Percentiles rank a stretch among this genome's conserved stretches.
Conservation (phyloP, 495 filamentous ascomycete genomes). For the Bathelium albidoporum region DNA sequence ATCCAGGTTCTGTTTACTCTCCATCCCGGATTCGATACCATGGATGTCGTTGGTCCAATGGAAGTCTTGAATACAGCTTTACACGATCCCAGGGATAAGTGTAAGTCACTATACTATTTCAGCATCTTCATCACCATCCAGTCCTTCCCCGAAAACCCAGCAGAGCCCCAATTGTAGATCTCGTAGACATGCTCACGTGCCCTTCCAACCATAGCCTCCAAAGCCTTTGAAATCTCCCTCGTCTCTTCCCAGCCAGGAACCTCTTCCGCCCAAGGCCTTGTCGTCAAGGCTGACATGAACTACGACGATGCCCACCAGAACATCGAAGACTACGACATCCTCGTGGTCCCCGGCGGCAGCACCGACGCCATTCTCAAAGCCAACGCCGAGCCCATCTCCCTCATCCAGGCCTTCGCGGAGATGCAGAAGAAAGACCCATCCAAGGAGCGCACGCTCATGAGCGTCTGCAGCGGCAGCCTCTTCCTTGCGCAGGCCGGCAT, state of each 20-base stretch:
- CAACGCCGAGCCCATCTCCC: slow-evolving; percentile 48
- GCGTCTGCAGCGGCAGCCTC: slow-evolving; percentile 65
- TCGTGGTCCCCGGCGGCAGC: slow-evolving; percentile 57
- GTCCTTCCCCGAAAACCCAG: not conserved
- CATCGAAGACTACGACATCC: slow-evolving; percentile 58
- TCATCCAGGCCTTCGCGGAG: slow-evolving; percentile 57
- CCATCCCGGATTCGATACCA: slow-evolving; percentile 39
- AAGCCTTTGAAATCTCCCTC: slow-evolving; percentile 37
- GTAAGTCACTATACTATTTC: slow-evolving; percentile 29
- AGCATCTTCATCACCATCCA: not conserved
- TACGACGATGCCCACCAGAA: slow-evolving; percentile 53
- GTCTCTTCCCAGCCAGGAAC: slow-evolving; percentile 28
- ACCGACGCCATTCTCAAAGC: slow-evolving; percentile 43
- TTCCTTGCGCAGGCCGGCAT: slow-evolving; percentile 63
- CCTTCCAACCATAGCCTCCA: slow-evolving; percentile 24
- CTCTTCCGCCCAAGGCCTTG: slow-evolving; percentile 33
- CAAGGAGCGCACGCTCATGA: slow-evolving; percentile 63
- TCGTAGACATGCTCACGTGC: slow-evolving; percentile 3
- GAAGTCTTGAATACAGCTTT: slow-evolving; percentile 50
- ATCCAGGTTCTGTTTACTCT: slow-evolving; percentile 46
- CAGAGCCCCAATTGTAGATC: not conserved
- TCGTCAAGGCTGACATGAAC: slow-evolving; percentile 39
- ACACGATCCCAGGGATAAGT: slow-evolving; percentile 50
- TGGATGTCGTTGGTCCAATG: slow-evolving; percentile 60
- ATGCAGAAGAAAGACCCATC: slow-evolving; percentile 55